Evolutionary conservation across 2,329 filamentous ascomycete genomes (phyloP), one percentile per base, ranked within the genome.

Genomic region (Phialemoniopsis sp.): DNA sequence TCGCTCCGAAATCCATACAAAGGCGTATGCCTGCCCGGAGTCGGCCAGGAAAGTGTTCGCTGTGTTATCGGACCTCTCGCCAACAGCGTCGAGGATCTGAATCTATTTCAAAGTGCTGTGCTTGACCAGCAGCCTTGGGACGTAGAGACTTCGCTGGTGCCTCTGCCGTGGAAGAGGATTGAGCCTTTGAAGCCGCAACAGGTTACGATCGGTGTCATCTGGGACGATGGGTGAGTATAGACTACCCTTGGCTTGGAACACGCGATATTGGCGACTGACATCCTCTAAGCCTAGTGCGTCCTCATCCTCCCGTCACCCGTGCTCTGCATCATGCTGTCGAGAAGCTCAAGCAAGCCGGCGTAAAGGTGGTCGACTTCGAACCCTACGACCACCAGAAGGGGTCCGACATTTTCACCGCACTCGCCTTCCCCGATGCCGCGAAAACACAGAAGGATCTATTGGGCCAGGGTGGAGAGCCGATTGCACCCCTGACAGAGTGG

Each of bases 91-190:
- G 65, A 67, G 2, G 73, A 71, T 0, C 50, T 86, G 13, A 70
- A 69, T 30, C 58, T 87, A 5, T 38, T 43, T 3, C 67, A 79
- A 3, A 71, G 78, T 48, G 62, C 72, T 0, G 53, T 87, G 3
- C 60, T 89, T 2, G 64, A 63, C 12, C 70, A 70, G 26, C 50
- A 77, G 38, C 84, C 84, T 0, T 88, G 84, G 85, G 58, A 78
- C 2, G 61, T 76, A 46, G 84, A 88, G 54, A 82, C 84, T 0
- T 60, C 80, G 1, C 79, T 82, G 0, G 60, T 79, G 31, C 78
- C 84, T 15, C 64, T 88, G 1, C 83, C 82, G 1, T 88, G 67
- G 66, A 62, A 49, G 38, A 38, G 56, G 21, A 34, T 49, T 46
- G 12, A 37, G 10, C 32, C 44, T 1, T 46, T 43, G 8, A 4